Evolutionary conservation across 2,329 filamentous ascomycete genomes (phyloP).

Genomic region (Cladorrhinum sp.): DNA sequence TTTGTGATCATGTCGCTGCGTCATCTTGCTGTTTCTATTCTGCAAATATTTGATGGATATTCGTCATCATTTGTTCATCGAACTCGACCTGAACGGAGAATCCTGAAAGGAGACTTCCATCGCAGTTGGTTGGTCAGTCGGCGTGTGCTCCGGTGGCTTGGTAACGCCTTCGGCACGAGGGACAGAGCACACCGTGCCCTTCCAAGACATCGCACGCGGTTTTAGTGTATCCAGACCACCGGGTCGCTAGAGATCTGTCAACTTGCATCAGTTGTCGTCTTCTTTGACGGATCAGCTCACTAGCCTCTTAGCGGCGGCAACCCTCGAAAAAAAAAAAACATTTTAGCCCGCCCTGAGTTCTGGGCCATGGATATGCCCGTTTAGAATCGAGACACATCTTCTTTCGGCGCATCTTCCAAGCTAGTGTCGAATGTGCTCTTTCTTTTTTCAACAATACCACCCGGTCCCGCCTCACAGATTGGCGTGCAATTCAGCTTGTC

Average conservation of each 20-base stretch:
- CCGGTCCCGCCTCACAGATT: neutral
- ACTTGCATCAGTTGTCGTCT: conserved; percentile 29
- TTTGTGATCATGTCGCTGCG: neutral
- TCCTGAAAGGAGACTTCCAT: neutral
- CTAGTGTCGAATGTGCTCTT: too few species aligned
- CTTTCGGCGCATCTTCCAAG: conserved; percentile 2
- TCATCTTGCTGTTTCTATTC: neutral
- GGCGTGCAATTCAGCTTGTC: conserved; percentile 1
- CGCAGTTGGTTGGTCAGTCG: neutral
- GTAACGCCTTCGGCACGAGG: neutral
- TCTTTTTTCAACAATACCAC: neutral
- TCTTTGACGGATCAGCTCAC: conserved; percentile 20
- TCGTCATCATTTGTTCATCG: too few species aligned
- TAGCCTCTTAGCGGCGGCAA: conserved; percentile 16
- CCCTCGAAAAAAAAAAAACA: conserved; percentile 4
- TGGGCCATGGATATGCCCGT: neutral
- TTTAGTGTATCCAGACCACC: conserved; percentile 40
- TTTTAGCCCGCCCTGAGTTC: too few species aligned
- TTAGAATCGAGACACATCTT: neutral
- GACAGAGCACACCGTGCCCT: conserved; percentile 31
- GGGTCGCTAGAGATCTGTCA: conserved; percentile 41
- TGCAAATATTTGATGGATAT: too few species aligned
- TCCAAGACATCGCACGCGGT: conserved; percentile 29
- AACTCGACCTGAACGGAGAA: too few species aligned
- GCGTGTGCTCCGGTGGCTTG: neutral